A percentile compares a stretch with the other conserved stretches of the same genome.
These are phyloP conservation scores for Candida maris DNA, from an alignment of 805 yeast species.

Conservation along the genomic window DNA sequence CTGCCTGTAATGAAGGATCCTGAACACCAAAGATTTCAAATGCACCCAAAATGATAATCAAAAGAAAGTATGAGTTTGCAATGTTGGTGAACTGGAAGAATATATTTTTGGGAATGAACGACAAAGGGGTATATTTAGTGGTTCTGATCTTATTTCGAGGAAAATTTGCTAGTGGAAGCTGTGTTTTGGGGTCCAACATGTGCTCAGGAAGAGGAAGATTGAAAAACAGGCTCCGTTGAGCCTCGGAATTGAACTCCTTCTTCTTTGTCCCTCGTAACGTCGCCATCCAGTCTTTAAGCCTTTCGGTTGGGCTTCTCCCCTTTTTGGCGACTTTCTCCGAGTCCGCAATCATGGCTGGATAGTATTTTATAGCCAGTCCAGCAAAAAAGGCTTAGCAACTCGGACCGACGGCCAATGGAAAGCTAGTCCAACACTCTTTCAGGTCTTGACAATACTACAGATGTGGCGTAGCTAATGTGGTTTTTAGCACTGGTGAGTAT, in stretches of 20 bases:
- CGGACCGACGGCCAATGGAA: no score
- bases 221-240: constrained; percentile 47
- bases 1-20: constrained; percentile 71
- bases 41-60: constrained; percentile 53
- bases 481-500: no score
- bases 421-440: no score
- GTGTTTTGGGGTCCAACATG: constrained; percentile 51
- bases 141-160: constrained; percentile 60
- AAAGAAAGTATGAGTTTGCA: constrained; percentile 57
- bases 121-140: constrained; percentile 57
- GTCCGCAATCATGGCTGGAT: no score
- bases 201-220: constrained; percentile 60
- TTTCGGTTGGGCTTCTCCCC: no score
- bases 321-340: no score
- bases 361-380: no score
- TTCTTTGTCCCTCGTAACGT: no score
- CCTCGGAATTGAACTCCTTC: constrained; percentile 2
- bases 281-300: no score
- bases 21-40: constrained; percentile 72
- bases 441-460: no score
- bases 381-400: no score
- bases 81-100: constrained; percentile 53
- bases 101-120: constrained; percentile 55
- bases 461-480: no score
- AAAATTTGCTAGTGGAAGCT: constrained; percentile 38